Conservation (phyloP, 805 yeast genomes). For the Candida succiphila region DNA sequence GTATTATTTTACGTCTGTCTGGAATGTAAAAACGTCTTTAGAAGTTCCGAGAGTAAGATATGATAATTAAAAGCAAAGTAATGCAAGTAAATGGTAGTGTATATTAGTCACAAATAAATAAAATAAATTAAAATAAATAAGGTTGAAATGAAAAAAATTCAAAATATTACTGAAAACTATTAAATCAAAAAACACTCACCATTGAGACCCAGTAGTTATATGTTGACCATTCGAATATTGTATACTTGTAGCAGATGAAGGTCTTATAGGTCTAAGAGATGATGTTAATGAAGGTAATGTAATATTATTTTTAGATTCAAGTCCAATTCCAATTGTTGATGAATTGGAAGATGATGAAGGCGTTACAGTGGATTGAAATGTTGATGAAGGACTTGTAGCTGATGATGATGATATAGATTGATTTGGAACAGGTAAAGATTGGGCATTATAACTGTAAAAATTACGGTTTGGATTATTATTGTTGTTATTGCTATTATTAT, state of each 20-base stretch:
- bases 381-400: not conserved
- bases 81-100: not conserved
- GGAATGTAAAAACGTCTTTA: conserved; percentile 70
- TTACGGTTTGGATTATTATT: not conserved
- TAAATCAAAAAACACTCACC: too few relatives aligned
- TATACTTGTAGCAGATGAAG: too few relatives aligned
- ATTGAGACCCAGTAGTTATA: too few relatives aligned
- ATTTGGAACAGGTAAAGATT: too few relatives aligned
- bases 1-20: conserved; percentile 86
- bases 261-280: conserved; percentile 13
- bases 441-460: not conserved
- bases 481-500: conserved; percentile 7
- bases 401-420: not conserved
- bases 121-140: too few relatives aligned
- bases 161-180: not conserved
- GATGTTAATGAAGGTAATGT: conserved; percentile 15
- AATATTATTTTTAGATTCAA: conserved; percentile 7
- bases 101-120: not conserved
- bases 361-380: too few relatives aligned
- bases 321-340: conserved; percentile 1
- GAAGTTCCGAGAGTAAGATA: too few relatives aligned
- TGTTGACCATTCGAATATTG: too few relatives aligned
- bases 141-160: not conserved
- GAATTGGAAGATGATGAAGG: not conserved
- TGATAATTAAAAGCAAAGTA: too few relatives aligned